Conservation (phyloP, 208 protist species). For the Porcisia deanei region DNA sequence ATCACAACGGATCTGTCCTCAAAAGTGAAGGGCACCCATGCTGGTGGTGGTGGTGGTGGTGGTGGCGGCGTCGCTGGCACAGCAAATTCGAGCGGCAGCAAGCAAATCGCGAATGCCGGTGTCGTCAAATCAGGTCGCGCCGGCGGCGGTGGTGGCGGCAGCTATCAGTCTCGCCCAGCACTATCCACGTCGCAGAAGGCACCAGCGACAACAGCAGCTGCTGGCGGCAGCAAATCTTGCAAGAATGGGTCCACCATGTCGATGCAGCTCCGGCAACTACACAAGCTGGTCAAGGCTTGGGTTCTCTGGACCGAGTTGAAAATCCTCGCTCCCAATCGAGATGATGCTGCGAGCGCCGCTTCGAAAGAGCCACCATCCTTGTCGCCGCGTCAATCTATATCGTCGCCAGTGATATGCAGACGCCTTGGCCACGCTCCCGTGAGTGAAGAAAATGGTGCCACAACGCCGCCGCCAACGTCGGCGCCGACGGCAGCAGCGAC, state of each 20-base stretch:
- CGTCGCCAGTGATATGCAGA: not conserved
- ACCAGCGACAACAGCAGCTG: not conserved
- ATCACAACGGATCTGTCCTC: constrained; percentile 2
- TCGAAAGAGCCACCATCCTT: not conserved
- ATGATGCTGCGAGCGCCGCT: not conserved
- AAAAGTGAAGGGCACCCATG: not conserved
- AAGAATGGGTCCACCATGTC: not conserved
- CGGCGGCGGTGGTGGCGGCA: constrained; percentile 6
- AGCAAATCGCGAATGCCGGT: constrained; percentile 19
- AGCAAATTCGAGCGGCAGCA: constrained; percentile 1
- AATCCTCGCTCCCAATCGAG: not conserved
- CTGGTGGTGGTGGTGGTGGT: not conserved
- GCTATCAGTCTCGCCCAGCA: constrained; percentile 4
- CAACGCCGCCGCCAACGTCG: not conserved
- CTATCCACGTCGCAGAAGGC: constrained; percentile 12
- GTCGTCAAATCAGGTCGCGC: constrained; percentile 14
- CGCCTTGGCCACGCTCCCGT: not conserved
- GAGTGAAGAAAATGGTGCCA: not conserved
- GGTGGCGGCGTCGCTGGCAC: not conserved
- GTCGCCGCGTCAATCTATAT: constrained; percentile 13
- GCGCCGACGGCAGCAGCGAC: constrained; percentile 3
- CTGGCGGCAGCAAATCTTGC: not conserved
- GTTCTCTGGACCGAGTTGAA: constrained; percentile 16
- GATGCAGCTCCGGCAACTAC: constrained; percentile 7
- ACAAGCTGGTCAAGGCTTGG: constrained; percentile 25